Percentiles rank a stretch among this genome's conserved stretches.
Conservation (phyloP, 1,139 yeast genomes). For the Pichia sp. region DNA sequence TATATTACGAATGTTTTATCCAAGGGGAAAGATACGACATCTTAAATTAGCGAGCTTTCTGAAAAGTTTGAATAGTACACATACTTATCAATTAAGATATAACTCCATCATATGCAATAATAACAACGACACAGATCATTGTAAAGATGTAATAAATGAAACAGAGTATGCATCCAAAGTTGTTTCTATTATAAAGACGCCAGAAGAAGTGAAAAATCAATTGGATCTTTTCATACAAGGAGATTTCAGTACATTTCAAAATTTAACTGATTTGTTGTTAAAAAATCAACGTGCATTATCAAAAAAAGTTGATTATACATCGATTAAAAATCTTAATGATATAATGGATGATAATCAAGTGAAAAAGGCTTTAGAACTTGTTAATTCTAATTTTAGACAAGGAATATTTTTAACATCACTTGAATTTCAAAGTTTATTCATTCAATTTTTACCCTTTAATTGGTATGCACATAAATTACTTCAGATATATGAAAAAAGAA, state of each 20-base stretch:
- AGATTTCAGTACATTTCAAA: conserved; percentile 4
- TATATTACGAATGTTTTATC: conserved; percentile 1
- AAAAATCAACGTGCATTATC: conserved; percentile 2
- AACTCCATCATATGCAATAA: background rate
- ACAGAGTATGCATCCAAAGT: conserved; percentile 2
- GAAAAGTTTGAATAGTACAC: background rate
- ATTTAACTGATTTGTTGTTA: background rate
- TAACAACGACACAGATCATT: background rate
- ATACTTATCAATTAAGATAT: background rate
- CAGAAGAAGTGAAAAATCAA: conserved; percentile 2
- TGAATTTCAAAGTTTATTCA: conserved; percentile 16
- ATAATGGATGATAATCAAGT: conserved; percentile 10
- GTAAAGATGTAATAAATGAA: background rate
- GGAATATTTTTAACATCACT: conserved; percentile 6
- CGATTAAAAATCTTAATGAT: conserved; percentile 5
- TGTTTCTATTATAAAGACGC: conserved; percentile 3
- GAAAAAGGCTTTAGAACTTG: conserved; percentile 8
- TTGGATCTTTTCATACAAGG: conserved; percentile 4
- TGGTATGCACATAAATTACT: conserved; percentile 16
- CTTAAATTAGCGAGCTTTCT: background rate
- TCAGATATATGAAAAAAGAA: conserved; percentile 7
- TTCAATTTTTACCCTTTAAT: conserved; percentile 12
- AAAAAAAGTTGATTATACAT: conserved; percentile 4
- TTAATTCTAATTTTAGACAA: conserved; percentile 1
- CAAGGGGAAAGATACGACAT: conserved; percentile 4